Evolutionary conservation across 805 yeast species (phyloP).

Genomic region (Yueomyces sp.): DNA sequence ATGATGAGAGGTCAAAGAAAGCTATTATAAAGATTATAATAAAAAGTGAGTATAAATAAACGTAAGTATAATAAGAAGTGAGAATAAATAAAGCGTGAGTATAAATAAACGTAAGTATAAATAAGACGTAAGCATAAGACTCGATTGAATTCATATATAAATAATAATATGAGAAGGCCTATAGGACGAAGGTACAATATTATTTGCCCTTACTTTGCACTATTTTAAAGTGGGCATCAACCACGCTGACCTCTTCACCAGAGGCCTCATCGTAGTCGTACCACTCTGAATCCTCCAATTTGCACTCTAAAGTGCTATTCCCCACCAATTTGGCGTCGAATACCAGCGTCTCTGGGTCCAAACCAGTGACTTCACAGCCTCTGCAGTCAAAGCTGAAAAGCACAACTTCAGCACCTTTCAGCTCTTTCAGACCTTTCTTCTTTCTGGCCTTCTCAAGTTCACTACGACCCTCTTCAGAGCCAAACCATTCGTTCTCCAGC

Average conservation of each 20-base stretch:
- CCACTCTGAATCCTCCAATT: conserved; percentile 66
- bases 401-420: conserved; percentile 12
- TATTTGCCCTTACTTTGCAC: conserved; percentile 17
- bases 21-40: too few species aligned
- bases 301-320: conserved; percentile 15
- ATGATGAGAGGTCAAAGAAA: too few species aligned
- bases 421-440: conserved; percentile 14
- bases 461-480: conserved; percentile 6
- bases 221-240: conserved; percentile 59
- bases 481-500: conserved; percentile 3
- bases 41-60: too few species aligned
- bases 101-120: too few species aligned
- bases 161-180: too few species aligned
- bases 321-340: conserved; percentile 12
- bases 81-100: too few species aligned
- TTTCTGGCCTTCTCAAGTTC: conserved; percentile 13
- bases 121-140: too few species aligned
- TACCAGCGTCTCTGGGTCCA: conserved; percentile 37
- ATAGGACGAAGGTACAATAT: too few species aligned
- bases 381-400: conserved; percentile 70
- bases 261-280: conserved; percentile 88
- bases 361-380: conserved; percentile 63
- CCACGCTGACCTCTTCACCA: conserved; percentile 65
- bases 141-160: too few species aligned
- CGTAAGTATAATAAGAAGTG: too few species aligned